Conservation (phyloP, 2,329 filamentous ascomycete species). For the Beauveria bassiana region DNA sequence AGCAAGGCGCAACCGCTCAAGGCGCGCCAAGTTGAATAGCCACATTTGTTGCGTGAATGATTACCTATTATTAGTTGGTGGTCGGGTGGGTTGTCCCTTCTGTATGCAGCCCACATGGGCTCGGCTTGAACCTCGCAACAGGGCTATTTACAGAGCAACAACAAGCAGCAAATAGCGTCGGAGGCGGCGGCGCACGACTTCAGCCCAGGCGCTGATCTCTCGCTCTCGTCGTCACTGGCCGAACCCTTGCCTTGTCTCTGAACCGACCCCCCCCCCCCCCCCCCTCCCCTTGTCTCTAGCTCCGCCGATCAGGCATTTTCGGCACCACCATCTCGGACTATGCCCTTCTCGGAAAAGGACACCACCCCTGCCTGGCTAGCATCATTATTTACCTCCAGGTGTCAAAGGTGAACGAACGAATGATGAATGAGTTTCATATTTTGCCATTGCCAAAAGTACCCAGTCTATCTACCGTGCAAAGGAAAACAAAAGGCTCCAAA, state of each 20-base stretch:
- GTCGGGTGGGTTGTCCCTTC: too few relatives aligned
- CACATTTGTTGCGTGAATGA: too few relatives aligned
- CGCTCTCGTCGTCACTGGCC: neutral
- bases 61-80: too few relatives aligned
- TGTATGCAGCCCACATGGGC: too few relatives aligned
- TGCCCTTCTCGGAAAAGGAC: neutral
- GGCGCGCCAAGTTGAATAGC: too few relatives aligned
- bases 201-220: neutral
- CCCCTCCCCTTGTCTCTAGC: neutral
- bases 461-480: neutral
- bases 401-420: neutral
- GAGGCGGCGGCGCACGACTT: neutral
- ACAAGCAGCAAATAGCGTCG: too few relatives aligned
- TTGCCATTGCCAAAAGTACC: neutral
- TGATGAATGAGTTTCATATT: neutral
- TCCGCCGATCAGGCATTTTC: constrained; percentile 8
- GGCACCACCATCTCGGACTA: constrained; percentile 3
- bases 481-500: neutral
- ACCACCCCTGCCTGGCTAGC: neutral
- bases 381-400: neutral
- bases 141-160: neutral
- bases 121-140: neutral
- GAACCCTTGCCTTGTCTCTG: neutral
- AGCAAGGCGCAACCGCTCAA: too few relatives aligned
- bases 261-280: too few relatives aligned